phyloP scores from a whole-genome alignment of 176 grass and related monocot genomes.

The Oryza meyeriana region DNA sequence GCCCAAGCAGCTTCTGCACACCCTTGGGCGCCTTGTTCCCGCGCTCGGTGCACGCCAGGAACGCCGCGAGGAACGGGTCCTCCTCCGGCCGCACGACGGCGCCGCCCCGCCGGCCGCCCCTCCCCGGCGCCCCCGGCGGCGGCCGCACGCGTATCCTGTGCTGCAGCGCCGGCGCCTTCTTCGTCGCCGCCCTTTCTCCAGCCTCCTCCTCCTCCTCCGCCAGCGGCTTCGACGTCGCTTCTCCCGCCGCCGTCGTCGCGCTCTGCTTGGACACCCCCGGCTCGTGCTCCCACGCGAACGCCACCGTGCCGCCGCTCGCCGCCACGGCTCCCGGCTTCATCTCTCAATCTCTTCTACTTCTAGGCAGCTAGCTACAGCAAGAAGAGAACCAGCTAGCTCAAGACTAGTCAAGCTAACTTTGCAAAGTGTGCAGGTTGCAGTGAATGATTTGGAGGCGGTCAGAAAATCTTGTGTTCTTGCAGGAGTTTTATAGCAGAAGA shows the following conservation, averaged over 20 bases:
- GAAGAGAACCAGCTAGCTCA: neutral
- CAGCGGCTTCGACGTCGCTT: neutral
- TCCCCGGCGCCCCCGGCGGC: conserved; percentile 36
- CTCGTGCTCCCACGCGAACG: conserved; percentile 92
- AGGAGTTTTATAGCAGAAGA: neutral
- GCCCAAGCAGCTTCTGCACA: conserved; percentile 1
- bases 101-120: neutral
- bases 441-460: no score
- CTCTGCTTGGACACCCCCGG: conserved; percentile 72
- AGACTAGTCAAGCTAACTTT: no score
- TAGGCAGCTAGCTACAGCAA: neutral
- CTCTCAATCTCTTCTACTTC: neutral
- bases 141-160: conserved; percentile 46
- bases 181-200: neutral
- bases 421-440: no score
- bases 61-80: conserved; percentile 81
- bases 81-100: conserved; percentile 26
- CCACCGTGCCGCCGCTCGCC: conserved; percentile 21
- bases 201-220: neutral
- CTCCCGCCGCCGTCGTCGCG: neutral
- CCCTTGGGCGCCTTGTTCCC: neutral
- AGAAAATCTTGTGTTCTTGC: neutral
- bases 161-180: neutral
- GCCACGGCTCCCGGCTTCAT: conserved; percentile 13
- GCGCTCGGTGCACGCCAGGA: conserved; percentile 57